A percentile compares a stretch with the other conserved stretches of the same genome.
Evolutionary conservation across 495 filamentous ascomycete species (phyloP).

Genomic region (Tuber indicum): DNA sequence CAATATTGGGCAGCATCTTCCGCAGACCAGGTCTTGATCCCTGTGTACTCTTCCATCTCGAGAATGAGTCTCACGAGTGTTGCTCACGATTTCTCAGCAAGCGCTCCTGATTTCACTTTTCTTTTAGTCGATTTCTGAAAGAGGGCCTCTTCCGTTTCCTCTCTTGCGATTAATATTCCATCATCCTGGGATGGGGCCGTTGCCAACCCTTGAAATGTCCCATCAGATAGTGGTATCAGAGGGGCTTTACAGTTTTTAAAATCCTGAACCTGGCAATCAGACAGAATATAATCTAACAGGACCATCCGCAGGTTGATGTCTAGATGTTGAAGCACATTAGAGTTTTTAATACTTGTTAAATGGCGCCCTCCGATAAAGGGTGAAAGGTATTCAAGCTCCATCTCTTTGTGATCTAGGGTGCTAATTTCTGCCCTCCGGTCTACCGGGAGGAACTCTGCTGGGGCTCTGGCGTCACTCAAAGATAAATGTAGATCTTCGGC

Average conservation of each 20-base stretch:
- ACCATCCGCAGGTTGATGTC: slow-evolving; percentile 1
- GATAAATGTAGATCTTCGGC: slow-evolving; percentile 16
- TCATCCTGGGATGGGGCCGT: slow-evolving; percentile 2
- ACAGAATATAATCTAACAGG: slow-evolving; percentile 36
- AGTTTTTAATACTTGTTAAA: slow-evolving; percentile 16
- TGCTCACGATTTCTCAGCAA: neutral
- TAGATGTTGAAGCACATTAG: neutral
- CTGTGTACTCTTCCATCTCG: slow-evolving; percentile 14
- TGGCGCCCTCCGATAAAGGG: slow-evolving; percentile 11
- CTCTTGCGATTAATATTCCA: slow-evolving; percentile 19
- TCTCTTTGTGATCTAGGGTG: neutral
- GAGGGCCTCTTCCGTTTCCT: slow-evolving; percentile 10
- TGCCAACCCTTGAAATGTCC: slow-evolving; percentile 20
- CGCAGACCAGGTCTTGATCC: slow-evolving; percentile 18
- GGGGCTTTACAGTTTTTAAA: slow-evolving; percentile 28
- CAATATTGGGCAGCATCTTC: slow-evolving; percentile 33
- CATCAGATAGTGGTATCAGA: slow-evolving; percentile 25
- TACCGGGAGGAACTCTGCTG: slow-evolving; percentile 20
- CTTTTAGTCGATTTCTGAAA: slow-evolving; percentile 22
- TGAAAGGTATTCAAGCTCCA: slow-evolving; percentile 9
- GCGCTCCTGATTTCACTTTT: slow-evolving; percentile 8
- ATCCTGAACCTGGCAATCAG: slow-evolving; percentile 18
- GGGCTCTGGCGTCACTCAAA: slow-evolving; percentile 19
- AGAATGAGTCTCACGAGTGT: slow-evolving; percentile 9
- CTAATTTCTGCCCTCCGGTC: slow-evolving; percentile 21